Evolutionary conservation across 495 filamentous ascomycete species (phyloP), one percentile per base, ranked within the genome.

Genomic region (Penicillium roqueforti): DNA sequence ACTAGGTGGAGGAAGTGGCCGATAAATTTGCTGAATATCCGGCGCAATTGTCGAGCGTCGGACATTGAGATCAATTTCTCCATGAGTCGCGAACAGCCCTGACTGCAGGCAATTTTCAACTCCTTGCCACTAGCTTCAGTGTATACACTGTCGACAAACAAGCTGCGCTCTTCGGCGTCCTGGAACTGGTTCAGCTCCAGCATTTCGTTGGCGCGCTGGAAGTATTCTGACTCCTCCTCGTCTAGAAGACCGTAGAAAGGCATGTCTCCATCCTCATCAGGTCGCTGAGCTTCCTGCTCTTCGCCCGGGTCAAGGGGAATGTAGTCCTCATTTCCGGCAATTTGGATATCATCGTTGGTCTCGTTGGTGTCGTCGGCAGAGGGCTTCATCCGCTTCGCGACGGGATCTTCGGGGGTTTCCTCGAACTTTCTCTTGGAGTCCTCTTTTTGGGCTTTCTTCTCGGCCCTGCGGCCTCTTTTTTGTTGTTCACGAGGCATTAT

Each of bases 171-270:
- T 62, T 96, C 89, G 54, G 78, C 71, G 34, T 84, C 83, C 22
- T 75, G 78, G 69, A 97, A 97, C 62, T 88, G 82, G 71, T 97
- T 91, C 53, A 86, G 67, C 69, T 96, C 92, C 37, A 98, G 83
- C 70, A 95, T 76, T 60, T 95, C 85, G 71, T 91, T 89, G 53
- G 91, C 92, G 36, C 80, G 81, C 57, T 86, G 87, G 70, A 97
- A 98, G 75, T 96, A 96, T 67, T 96, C 91, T 58, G 92, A 87
- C 71, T 98, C 95, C 54, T 92, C 79, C 53, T 90, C 83, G 61
- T 87, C 87, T 10, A 98, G 82, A 74, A 96, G 81, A 60, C 93
- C 93, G 63, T 90, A 97, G 75, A 96, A 98, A 3, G 81, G 78
- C 54, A 71, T 77, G 25, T 81, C 83, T 19, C 61, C 64, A 28